Evolutionary conservation across 1,139 yeast species (phyloP).

Genomic region (Hemisphaericaspora xylofermentans): DNA sequence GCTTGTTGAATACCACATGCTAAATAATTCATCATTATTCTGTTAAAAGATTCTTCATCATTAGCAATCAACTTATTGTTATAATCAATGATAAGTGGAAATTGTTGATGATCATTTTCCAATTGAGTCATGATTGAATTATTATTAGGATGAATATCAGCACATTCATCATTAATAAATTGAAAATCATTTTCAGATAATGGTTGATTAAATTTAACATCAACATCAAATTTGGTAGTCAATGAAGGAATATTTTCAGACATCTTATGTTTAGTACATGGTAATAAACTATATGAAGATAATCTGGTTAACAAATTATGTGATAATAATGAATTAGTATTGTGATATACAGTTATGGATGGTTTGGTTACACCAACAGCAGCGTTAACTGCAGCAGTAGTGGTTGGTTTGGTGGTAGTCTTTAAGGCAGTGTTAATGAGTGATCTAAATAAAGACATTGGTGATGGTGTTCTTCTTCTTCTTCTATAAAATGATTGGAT

Average conservation of each 20-base stretch:
- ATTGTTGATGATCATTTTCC: constrained; percentile 7
- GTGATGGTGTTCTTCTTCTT: too few relatives aligned
- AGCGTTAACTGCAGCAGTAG: background rate
- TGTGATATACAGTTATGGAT: constrained; percentile 34
- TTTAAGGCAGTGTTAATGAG: background rate
- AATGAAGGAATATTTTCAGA: constrained; percentile 7
- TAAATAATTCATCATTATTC: constrained; percentile 44
- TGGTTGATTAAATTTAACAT: constrained; percentile 24
- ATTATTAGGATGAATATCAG: constrained; percentile 48
- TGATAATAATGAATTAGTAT: constrained; percentile 27
- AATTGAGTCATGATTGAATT: constrained; percentile 27
- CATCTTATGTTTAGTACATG: constrained; percentile 21
- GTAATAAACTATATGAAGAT: constrained; percentile 21
- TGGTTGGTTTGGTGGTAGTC: background rate
- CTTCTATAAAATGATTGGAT: background rate
- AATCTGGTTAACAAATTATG: constrained; percentile 26
- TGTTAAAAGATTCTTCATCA: constrained; percentile 42
- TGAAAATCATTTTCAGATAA: constrained; percentile 33
- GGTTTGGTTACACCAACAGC: constrained; percentile 4
- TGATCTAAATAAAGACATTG: background rate
- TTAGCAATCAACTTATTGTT: constrained; percentile 52
- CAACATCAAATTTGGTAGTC: constrained; percentile 23
- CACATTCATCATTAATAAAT: constrained; percentile 35
- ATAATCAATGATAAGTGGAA: constrained; percentile 59
- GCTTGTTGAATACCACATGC: constrained; percentile 38